These are phyloP conservation scores for Monosporascus ibericus DNA, from an alignment of 2,329 filamentous ascomycete species.

Conservation along the genomic window DNA sequence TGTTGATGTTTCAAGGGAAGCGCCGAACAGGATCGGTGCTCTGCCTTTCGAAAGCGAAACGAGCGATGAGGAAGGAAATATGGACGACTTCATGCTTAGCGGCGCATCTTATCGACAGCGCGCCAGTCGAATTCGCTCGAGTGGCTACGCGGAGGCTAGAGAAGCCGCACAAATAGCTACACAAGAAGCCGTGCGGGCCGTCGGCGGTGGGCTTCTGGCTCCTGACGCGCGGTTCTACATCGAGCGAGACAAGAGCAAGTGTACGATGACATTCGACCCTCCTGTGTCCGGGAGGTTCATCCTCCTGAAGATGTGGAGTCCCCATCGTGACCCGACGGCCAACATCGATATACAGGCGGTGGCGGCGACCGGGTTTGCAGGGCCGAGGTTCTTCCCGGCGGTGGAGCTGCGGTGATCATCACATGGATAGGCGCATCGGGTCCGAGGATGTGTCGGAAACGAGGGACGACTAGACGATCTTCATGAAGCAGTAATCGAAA, in stretches of 20 bases:
- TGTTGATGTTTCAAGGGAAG: constrained; percentile 13
- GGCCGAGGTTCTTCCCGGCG: constrained; percentile 76
- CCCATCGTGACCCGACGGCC: constrained; percentile 52
- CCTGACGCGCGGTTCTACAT: constrained; percentile 83
- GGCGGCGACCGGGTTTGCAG: constrained; percentile 76
- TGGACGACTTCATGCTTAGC: constrained; percentile 27
- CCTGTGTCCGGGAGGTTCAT: constrained; percentile 78
- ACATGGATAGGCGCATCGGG: neutral
- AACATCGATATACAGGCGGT: constrained; percentile 92
- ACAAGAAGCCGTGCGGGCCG: constrained; percentile 50
- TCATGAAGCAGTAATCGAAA: neutral
- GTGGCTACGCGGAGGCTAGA: constrained; percentile 31
- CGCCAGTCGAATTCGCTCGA: constrained; percentile 17
- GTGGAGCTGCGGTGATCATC: constrained; percentile 48
- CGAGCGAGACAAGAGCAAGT: constrained; percentile 73
- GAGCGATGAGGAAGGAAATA: constrained; percentile 31
- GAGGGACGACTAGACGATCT: too few species aligned
- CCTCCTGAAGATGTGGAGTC: constrained; percentile 85
- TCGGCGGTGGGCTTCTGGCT: constrained; percentile 55
- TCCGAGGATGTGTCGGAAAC: too few species aligned
- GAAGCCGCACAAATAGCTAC: constrained; percentile 48
- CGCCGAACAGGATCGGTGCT: constrained; percentile 47
- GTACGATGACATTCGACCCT: constrained; percentile 79
- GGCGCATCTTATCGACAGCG: constrained; percentile 22
- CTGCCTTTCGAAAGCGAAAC: constrained; percentile 48